Evolutionary conservation across 768 basidiomycete genomes (phyloP), one percentile per base, ranked within the genome.

Genomic region (Termitomyces sp.): DNA sequence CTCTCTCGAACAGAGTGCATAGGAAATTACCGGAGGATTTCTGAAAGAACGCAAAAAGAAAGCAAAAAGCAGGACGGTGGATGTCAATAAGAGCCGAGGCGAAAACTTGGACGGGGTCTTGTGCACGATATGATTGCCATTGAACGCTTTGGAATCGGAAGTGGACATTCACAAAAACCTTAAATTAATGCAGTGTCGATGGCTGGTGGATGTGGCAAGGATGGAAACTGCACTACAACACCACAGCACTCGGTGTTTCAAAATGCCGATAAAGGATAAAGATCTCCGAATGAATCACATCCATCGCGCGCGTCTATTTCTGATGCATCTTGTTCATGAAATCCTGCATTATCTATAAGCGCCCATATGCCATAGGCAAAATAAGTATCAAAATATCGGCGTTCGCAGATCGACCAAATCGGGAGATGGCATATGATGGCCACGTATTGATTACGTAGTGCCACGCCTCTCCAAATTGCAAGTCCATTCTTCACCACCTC

Each of bases 1-100:
- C 11, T 77, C 70, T 49, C 65, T 74, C 30, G 87, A 82, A 68
- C 88, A 89, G n/a, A 90, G 61, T 1, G 81, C 84, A 63, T 88
- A 89, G 5, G 71, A 53, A 48, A 45, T 38, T 17, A 5, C 40
- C 3, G 61, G 43, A 46, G 51, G 15, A 10, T 38, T 44, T 21
- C 26, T 49, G 3, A 43, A 19, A 38, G 54, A 53, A 30, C 38
- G 54, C 43, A 58, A 57, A 44, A 56, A 14, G 45, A 57, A 55
- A 48, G 50, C 54, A 40, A 64, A 33, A 35, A 59, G 51, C 46
- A 64, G 42, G 30, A 57, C 47, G 6, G 50, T 35, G 21, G 51
- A 35, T 14, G 57, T 33, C 7, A 58, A n/a, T 12, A 58, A 30
- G 19, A 53, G 46, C n/a, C 45, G 54, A 51, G 41, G 26, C 2